Evolutionary conservation across 306 rosid genomes (phyloP), one percentile per base, ranked within the genome.

Genomic region (Astragalus glycyphyllos): DNA sequence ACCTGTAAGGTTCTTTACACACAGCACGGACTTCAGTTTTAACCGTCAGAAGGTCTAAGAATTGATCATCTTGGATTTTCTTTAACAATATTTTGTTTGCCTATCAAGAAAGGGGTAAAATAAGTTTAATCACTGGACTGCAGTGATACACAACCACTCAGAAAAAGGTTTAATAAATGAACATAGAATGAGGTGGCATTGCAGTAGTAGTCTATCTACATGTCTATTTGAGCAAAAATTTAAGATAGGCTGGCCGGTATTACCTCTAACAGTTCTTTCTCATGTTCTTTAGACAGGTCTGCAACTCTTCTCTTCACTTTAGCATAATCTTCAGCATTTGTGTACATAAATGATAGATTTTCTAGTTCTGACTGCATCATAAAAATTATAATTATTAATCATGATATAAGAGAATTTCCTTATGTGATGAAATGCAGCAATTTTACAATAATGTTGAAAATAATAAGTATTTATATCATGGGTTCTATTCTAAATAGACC

Each of bases 1-100:
- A 95, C 99, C 99, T 91, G 92, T 91, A 91, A 35, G 99, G 96
- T 80, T 95, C 99, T 89, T 89, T 91, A 65, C 86, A 95, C 60
- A 87, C 96, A 64, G 96, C 80, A 31, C 69, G 89, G 34, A 91
- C 92, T 83, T 95, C 97, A 20, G 90, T 79, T 87, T 88, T 83
- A 73, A 86, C 76, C 11, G 91, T 85, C 86, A 95, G 73, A 76
- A 95, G 97, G 76, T 89, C 90, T 81, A 95, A 84, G 80, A 95
- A 87, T 82, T 95, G 92, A 81, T 95, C 99, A 13, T 89, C 92
- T 92, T 89, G 87, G 67, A 95, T 90, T 87, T 81, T 91, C 85
- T 89, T 69, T 83, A 76, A 61, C 85, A 91, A 80, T 68, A 91
- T 89, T 87, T 86, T 86, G 84, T 89, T 86, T 71, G 97, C 97